phyloP scores from a whole-genome alignment of 2,329 filamentous ascomycete genomes.

The Aspergillus sp. region DNA sequence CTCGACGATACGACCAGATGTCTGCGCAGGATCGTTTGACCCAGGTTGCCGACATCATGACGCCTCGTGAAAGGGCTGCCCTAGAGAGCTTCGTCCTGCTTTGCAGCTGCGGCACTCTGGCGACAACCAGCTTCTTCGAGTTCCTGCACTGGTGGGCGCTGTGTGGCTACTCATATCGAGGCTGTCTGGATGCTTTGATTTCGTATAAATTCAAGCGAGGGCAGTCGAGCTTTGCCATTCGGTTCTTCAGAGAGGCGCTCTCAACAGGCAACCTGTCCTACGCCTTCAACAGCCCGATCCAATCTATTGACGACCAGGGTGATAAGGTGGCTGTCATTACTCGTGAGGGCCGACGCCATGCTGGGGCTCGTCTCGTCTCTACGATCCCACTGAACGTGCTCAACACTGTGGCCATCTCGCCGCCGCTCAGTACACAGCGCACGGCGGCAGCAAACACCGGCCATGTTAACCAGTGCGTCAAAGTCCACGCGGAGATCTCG shows the following conservation, averaged over 20 bases:
- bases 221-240: neutral
- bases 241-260: neutral
- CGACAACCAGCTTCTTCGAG: too few relatives aligned
- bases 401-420: neutral
- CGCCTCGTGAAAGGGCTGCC: too few relatives aligned
- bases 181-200: too few relatives aligned
- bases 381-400: neutral
- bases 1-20: too few relatives aligned
- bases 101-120: too few relatives aligned
- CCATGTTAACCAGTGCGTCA: neutral
- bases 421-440: neutral
- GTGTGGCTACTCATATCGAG: too few relatives aligned
- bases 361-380: neutral
- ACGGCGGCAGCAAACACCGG: neutral
- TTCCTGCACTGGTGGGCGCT: too few relatives aligned
- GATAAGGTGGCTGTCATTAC: neutral
- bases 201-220: neutral
- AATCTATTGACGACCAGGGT: neutral
- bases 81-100: too few relatives aligned
- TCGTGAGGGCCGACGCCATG: neutral
- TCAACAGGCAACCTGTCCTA: neutral
- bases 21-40: too few relatives aligned
- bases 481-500: neutral
- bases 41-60: too few relatives aligned
- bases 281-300: neutral